phyloP scores from a whole-genome alignment of 1,284 basidiomycete species.

The Earliella scabrosa region DNA sequence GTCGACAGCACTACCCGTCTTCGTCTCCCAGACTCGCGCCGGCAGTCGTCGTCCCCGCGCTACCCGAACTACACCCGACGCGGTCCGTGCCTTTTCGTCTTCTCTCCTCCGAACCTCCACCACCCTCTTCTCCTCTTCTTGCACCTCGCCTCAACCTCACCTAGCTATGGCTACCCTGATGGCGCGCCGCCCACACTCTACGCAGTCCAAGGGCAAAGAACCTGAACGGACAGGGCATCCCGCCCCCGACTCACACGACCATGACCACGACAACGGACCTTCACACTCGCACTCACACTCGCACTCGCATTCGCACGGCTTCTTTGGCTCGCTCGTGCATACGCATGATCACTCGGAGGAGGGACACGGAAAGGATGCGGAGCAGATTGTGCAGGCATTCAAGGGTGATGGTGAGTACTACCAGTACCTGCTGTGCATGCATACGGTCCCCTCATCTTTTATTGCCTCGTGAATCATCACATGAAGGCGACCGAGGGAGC shows the following conservation, averaged over 20 bases:
- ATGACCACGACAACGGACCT: conserved; percentile 37
- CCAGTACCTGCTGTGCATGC: too few relatives aligned
- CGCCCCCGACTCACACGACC: conserved; percentile 24
- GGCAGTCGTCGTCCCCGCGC: background rate
- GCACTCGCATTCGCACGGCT: conserved; percentile 59
- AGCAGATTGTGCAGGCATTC: conserved; percentile 73
- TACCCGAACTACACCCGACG: conserved; percentile 14
- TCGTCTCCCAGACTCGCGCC: background rate
- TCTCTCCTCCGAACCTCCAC: background rate
- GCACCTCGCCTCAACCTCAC: background rate
- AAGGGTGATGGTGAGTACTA: conserved; percentile 63
- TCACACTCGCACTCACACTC: conserved; percentile 56
- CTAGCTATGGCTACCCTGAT: conserved; percentile 27
- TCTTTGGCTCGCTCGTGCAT: conserved; percentile 53
- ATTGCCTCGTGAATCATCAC: too few relatives aligned
- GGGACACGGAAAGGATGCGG: conserved; percentile 67
- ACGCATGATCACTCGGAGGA: conserved; percentile 71
- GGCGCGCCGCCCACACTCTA: conserved; percentile 29
- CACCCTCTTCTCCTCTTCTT: background rate
- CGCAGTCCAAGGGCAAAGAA: conserved; percentile 35
- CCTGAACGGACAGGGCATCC: conserved; percentile 17
- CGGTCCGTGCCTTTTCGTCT: conserved; percentile 13
- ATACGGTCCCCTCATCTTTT: too few relatives aligned
- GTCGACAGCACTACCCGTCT: background rate
- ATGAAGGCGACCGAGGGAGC: conserved; percentile 84